Evolutionary conservation across 129 eudicot genomes (phyloP), one percentile per base, ranked within the genome.

Genomic region (Flaveria linearis): DNA sequence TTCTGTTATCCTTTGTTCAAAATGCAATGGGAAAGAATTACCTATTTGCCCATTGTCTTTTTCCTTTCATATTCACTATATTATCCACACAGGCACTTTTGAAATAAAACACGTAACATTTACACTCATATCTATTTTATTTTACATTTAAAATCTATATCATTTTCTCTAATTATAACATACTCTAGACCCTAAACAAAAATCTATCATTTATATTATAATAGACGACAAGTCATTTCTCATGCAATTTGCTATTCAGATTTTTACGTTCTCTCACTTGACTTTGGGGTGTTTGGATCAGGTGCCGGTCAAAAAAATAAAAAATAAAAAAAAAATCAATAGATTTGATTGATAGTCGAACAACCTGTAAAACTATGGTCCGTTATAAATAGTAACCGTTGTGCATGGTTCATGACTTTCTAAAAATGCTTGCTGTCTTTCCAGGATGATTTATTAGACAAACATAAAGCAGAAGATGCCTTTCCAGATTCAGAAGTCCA

Each of bases 381-480:
- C 1, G 11, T 16, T 26, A 71, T 71, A 16, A 3, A 33, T 2
- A 15, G 14, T 64, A 36, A 64, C 49, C 23, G 2, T 64, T n/a
- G 9, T 64, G 45, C 26, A 33, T 16, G 49, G 36, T 64, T n/a
- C 49, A 64, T 41, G 49, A 36, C 25, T 30, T 26, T 30, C 53
- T 76, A 12, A 60, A 46, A 45, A 17, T 14, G 73, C 6, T 67
- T 53, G 62, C 23, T 81, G 7, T 84, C 45, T 78, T 3, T 52
- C 50, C 82, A 93, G 98, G 98, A 93, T 71, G 82, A 82, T 42
- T 72, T 93, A 73, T 81, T 93, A 83, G 98, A 93, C 82, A 87
- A 82, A 72, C 97, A 93, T 82, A 83, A 69, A 70, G 90, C 76
- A 16, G 87, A 79, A 39, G 97, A 82, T 75, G 58, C 86, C 53